phyloP scores from a whole-genome alignment of 2,329 filamentous ascomycete genomes.

The Leptoxyphium fumago region DNA sequence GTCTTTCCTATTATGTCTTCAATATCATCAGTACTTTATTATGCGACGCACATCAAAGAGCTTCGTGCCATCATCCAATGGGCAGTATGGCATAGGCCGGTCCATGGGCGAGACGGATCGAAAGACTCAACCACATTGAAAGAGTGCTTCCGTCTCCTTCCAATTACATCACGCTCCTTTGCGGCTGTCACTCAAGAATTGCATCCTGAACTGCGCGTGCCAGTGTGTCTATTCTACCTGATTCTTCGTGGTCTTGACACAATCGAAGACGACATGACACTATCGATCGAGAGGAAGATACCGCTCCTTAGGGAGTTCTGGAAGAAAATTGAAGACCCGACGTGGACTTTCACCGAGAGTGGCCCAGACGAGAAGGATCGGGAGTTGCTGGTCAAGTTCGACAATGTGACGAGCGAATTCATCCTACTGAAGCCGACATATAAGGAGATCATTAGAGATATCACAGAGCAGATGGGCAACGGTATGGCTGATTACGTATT shows the following conservation, averaged over 20 bases:
- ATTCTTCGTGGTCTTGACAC: slow-evolving; percentile 85
- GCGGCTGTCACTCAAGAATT: slow-evolving; percentile 86
- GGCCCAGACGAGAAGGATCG: slow-evolving; percentile 87
- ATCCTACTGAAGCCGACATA: slow-evolving; percentile 78
- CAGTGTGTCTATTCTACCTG: slow-evolving; percentile 84
- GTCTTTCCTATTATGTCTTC: too few relatives aligned
- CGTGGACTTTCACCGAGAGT: slow-evolving; percentile 80
- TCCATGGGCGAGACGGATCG: slow-evolving; percentile 63
- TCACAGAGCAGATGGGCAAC: slow-evolving; percentile 88
- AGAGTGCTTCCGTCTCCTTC: slow-evolving; percentile 74
- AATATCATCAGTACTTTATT: slow-evolving; percentile 23
- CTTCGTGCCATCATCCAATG: slow-evolving; percentile 25
- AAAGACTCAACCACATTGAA: slow-evolving; percentile 62
- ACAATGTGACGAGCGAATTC: slow-evolving; percentile 72
- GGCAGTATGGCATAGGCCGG: slow-evolving; percentile 90
- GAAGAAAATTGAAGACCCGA: slow-evolving; percentile 61
- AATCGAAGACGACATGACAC: slow-evolving; percentile 95
- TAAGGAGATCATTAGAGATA: slow-evolving; percentile 76
- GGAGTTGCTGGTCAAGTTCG: slow-evolving; percentile 82
- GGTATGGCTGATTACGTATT: slow-evolving; percentile 94
- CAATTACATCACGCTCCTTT: slow-evolving; percentile 86
- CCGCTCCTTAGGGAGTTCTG: slow-evolving; percentile 75
- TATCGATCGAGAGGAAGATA: slow-evolving; percentile 67
- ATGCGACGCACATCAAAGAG: slow-evolving; percentile 20
- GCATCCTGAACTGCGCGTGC: slow-evolving; percentile 81